phyloP scores from a whole-genome alignment of 331 rosid species.

The Malus hybrid region DNA sequence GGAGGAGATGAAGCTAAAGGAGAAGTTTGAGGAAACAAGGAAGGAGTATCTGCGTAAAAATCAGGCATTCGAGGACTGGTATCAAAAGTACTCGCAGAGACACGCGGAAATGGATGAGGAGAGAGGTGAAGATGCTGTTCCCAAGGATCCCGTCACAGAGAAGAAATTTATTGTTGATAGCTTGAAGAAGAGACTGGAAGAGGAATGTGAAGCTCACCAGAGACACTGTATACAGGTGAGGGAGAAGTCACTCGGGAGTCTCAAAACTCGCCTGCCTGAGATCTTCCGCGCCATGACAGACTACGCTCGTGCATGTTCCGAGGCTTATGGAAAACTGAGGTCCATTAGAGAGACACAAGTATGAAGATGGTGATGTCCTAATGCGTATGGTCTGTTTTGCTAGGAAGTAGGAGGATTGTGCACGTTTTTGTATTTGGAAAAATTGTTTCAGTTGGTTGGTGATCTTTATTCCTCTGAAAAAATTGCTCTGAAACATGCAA shows the following conservation, averaged over 20 bases:
- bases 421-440: slow-evolving; percentile 22
- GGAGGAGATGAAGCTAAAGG: slow-evolving; percentile 81
- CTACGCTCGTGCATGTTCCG: slow-evolving; percentile 49
- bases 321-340: slow-evolving; percentile 48
- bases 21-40: slow-evolving; percentile 57
- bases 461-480: slow-evolving; percentile 19
- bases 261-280: slow-evolving; percentile 78
- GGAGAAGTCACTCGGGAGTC: slow-evolving; percentile 66
- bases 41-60: slow-evolving; percentile 52
- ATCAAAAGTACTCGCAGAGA: slow-evolving; percentile 51
- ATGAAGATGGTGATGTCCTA: slow-evolving; percentile 17
- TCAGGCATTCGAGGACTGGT: slow-evolving; percentile 70
- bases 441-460: slow-evolving; percentile 24
- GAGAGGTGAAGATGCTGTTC: slow-evolving; percentile 51
- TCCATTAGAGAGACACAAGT: slow-evolving; percentile 27
- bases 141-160: slow-evolving; percentile 50
- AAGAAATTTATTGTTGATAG: slow-evolving; percentile 58
- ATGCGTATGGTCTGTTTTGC: slow-evolving; percentile 3
- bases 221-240: slow-evolving; percentile 60
- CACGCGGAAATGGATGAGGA: slow-evolving; percentile 39
- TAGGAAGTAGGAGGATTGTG: slow-evolving; percentile 2
- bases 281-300: slow-evolving; percentile 61
- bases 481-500: slow-evolving; percentile 18
- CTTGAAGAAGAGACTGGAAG: slow-evolving; percentile 69
- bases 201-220: slow-evolving; percentile 58